Evolutionary conservation across 2,329 filamentous ascomycete species (phyloP).

Genomic region (Aspergillus thermomutatus): DNA sequence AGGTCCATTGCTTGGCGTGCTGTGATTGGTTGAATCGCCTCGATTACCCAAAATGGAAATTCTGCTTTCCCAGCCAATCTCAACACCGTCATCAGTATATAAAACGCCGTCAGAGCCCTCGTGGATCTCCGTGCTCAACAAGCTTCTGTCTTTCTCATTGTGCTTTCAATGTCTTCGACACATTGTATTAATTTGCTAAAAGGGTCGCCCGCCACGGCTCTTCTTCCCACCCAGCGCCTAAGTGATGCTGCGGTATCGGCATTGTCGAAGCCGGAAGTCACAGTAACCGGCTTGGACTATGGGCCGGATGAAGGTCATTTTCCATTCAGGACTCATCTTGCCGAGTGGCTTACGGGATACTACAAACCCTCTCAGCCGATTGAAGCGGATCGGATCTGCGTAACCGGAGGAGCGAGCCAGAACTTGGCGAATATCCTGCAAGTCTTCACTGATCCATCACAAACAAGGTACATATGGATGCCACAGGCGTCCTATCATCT

Average conservation of each 20-base stretch:
- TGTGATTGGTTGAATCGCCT: not conserved
- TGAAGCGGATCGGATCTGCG: not conserved
- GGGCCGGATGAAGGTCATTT: not conserved
- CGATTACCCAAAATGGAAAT: not conserved
- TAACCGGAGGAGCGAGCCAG: not conserved
- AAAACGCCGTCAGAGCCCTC: not conserved
- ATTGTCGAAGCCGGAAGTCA: not conserved
- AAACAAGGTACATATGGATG: not conserved
- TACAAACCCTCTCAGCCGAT: not conserved
- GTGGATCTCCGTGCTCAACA: not conserved
- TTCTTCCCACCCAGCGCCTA: not conserved
- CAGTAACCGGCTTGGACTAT: not conserved
- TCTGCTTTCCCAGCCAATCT: not conserved
- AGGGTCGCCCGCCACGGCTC: not conserved
- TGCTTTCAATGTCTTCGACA: not conserved
- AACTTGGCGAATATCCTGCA: not conserved
- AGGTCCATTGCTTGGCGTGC: not conserved
- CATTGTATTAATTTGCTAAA: not conserved
- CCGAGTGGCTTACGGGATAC: not conserved
- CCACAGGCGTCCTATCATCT: not conserved
- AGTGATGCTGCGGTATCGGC: not conserved
- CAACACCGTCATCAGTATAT: not conserved
- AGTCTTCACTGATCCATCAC: not conserved
- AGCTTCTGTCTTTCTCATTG: not conserved
- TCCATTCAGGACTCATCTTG: not conserved